Evolutionary conservation across 768 basidiomycete genomes (phyloP), one percentile per base, ranked within the genome.

Genomic region (Tulasnella calospora): DNA sequence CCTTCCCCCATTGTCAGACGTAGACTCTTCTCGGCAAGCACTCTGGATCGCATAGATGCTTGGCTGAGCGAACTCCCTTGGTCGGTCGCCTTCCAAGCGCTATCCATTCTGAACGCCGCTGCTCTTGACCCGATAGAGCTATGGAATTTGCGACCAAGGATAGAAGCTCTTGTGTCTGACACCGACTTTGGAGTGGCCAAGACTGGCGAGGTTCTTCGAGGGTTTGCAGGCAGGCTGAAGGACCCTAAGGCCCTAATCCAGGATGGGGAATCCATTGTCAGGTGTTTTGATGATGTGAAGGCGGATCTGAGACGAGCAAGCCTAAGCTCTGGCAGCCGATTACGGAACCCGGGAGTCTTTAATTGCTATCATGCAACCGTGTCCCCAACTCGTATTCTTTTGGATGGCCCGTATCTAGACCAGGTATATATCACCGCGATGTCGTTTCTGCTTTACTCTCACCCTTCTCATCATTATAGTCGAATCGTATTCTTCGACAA

Each of bases 401-500:
- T 94, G 12, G 92, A 94, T 84, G 94, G 94, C 0, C 94, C 94
- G 1, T 91, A 89, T 78, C 4, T 72, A 23, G 79, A 80, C 55
- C 74, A 71, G 46, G 73, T 78, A 30, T 30, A 17, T 74, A 67
- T 13, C 15, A 12, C 46, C 38, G 8, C 23, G 33, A 8, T 27
- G 2, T 2, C 51, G 5, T 35, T 19, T 36, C 35, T 23, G 3
- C 27, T 5, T 19, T 33, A 21, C 47, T 33, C 51, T 35, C 8
- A 33, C 19, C 27, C 21, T 17, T 33, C 19, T 41, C 23, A 47
- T 27, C 7, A 33, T 88, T 89, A 35, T 91, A 94, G 81, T 92
- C 93, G 5, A 96, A 96, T 79, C 89, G 92, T 0, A 88, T 95
- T 73, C 91, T 96, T 80, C 90, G 94, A 0, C 84, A 86, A 76